phyloP scores from a whole-genome alignment of 345 rosid genomes.

The Pistacia vera region DNA sequence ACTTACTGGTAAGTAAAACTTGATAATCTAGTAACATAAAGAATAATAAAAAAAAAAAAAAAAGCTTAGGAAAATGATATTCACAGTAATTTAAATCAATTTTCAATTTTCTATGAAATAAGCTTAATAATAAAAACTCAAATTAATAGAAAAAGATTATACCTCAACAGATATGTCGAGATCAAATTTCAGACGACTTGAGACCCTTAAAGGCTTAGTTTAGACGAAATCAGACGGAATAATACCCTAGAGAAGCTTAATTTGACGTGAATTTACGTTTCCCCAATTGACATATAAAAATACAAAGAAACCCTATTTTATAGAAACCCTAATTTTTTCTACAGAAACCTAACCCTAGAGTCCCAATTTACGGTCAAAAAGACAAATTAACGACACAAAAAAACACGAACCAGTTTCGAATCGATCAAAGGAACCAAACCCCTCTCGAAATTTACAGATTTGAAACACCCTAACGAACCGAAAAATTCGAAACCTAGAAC shows the following conservation, averaged over 20 bases:
- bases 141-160: background rate
- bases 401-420: background rate
- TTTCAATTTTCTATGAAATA: background rate
- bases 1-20: background rate
- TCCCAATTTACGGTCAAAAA: conserved; percentile 16
- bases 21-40: background rate
- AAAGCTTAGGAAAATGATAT: background rate
- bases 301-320: conserved; percentile 15
- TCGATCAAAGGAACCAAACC: conserved; percentile 25
- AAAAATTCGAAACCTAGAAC: conserved; percentile 35
- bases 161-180: conserved; percentile 30
- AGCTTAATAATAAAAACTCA: background rate
- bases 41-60: background rate
- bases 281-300: conserved; percentile 21
- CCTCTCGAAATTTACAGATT: conserved; percentile 44
- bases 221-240: background rate
- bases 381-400: conserved; percentile 14
- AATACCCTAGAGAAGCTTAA: conserved; percentile 2
- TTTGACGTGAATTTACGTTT: conserved; percentile 5
- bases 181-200: conserved; percentile 14
- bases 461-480: conserved; percentile 16
- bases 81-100: background rate
- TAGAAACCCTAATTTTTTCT: conserved; percentile 28
- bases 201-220: background rate
- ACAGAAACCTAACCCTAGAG: conserved; percentile 51